Conservation (phyloP, 1,284 basidiomycete species). For the Leccinum pachyderme region DNA sequence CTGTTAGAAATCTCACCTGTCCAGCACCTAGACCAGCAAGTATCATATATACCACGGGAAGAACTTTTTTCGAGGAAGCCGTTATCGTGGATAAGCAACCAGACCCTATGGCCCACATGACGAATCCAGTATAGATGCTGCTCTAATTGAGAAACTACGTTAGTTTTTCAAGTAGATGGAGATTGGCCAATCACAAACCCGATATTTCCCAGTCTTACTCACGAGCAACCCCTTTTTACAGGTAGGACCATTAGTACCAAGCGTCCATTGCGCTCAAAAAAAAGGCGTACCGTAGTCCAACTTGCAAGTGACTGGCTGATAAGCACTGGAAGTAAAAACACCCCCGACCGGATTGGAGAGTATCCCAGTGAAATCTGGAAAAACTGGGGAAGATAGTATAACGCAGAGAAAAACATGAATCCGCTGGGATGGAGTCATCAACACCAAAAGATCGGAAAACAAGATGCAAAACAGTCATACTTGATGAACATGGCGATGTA, state of each 20-base stretch:
- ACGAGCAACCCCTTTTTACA: slow-evolving; percentile 55
- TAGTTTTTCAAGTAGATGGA: background rate
- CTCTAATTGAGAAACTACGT: slow-evolving; percentile 34
- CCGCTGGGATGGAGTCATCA: slow-evolving; percentile 35
- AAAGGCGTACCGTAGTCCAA: slow-evolving; percentile 47
- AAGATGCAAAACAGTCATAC: slow-evolving; percentile 33
- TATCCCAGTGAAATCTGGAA: slow-evolving; percentile 70
- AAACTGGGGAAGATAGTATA: slow-evolving; percentile 72
- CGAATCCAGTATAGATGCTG: slow-evolving; percentile 66
- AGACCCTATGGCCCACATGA: slow-evolving; percentile 66
- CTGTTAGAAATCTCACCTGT: slow-evolving; percentile 37
- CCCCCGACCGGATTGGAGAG: slow-evolving; percentile 29
- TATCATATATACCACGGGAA: slow-evolving; percentile 67
- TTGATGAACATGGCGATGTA: slow-evolving; percentile 68
- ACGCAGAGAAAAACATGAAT: slow-evolving; percentile 57
- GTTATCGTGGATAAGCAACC: slow-evolving; percentile 67
- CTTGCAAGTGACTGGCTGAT: slow-evolving; percentile 60
- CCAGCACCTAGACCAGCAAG: slow-evolving; percentile 70
- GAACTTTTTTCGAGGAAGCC: slow-evolving; percentile 45
- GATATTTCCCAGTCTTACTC: slow-evolving; percentile 64
- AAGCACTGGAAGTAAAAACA: slow-evolving; percentile 35
- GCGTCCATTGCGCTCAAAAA: background rate
- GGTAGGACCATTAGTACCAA: slow-evolving; percentile 7
- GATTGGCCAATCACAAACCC: slow-evolving; percentile 36
- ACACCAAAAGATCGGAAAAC: background rate